These are phyloP conservation scores for Striga hermonthica DNA, from an alignment of 305 asterid genomes.

Conservation along the genomic window DNA sequence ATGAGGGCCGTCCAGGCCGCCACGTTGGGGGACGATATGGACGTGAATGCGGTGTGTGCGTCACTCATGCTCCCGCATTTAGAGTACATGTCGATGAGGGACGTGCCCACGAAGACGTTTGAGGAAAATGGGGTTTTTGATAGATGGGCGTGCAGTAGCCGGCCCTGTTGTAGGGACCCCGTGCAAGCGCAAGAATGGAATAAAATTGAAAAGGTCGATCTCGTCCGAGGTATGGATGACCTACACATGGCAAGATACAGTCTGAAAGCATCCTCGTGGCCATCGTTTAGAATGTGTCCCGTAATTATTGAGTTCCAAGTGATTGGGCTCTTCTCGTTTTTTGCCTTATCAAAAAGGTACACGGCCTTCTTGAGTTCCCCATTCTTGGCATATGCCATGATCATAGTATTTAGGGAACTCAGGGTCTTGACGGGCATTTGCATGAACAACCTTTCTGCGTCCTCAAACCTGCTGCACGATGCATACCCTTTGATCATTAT, in stretches of 20 bases:
- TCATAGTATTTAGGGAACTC: slow-evolving; percentile 32
- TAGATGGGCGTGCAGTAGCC: slow-evolving; percentile 54
- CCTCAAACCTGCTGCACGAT: too few species aligned
- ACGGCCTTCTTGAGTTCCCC: slow-evolving; percentile 53
- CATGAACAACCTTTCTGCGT: too few species aligned
- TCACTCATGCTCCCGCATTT: slow-evolving; percentile 77
- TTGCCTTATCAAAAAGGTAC: slow-evolving; percentile 57
- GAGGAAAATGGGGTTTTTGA: slow-evolving; percentile 61
- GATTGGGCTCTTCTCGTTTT: slow-evolving; percentile 52
- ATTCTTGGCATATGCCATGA: slow-evolving; percentile 65
- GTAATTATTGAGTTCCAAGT: slow-evolving; percentile 90
- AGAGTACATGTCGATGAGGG: slow-evolving; percentile 81
- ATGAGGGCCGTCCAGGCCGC: slow-evolving; percentile 82
- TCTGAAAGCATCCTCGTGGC: slow-evolving; percentile 48
- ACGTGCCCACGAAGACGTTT: slow-evolving; percentile 59
- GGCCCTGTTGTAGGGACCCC: slow-evolving; percentile 68
- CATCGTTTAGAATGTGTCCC: slow-evolving; percentile 54
- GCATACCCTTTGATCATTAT: too few species aligned
- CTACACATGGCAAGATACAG: slow-evolving; percentile 58
- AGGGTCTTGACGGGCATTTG: too few species aligned
- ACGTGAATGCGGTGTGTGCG: slow-evolving; percentile 51
- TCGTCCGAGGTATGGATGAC: slow-evolving; percentile 47
- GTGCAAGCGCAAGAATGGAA: slow-evolving; percentile 62
- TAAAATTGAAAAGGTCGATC: slow-evolving; percentile 64
- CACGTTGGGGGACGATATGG: slow-evolving; percentile 56